Evolutionary conservation across 495 filamentous ascomycete genomes (phyloP), one percentile per base, ranked within the genome.

Genomic region (Neurospora tetrasperma): DNA sequence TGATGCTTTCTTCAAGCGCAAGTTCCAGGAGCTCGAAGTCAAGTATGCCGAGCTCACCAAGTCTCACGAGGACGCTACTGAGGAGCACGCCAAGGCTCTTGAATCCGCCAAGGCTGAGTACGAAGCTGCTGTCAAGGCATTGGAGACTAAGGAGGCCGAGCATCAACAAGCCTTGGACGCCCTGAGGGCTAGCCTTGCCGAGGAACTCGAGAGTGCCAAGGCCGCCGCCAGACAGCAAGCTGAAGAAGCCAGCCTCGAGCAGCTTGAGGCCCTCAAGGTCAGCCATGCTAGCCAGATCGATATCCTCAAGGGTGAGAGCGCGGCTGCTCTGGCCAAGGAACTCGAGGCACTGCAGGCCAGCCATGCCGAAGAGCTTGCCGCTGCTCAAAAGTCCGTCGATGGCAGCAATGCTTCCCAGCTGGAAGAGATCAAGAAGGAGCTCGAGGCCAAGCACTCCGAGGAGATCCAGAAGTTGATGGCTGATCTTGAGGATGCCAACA

Each of bases 1-100:
- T 27, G 85, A 87, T 74, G 85, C 87, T 42, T 85, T 84, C 72
- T 85, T 87, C 76, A 87, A 85, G 77, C 83, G 84, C 70, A 82
- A 87, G 73, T 87, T 85, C 73, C 80, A 87, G 54, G 84, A 83
- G 40, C 80, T 88, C 18, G 83, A 86, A 69, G 78, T 75, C 27
- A 83, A 85, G 75, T 81, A 87, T 72, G 78, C 79, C 23, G 84
- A 86, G 70, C 77, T 85, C 12, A 76, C 73, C 70, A 73, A 82
- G 71, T 77, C 83, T 20, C 82, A 86, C 74, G 77, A 80, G 42
- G 79, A 84, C 69, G 76, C 79, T 48, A 70, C 78, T 72, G 76
- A 78, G 42, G 74, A 68, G 27, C 84, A 87, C 71, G 48, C 78
- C 9, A 74, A 81, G 73, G 80, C 80, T 42, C 74, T 88, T 16